Evolutionary conservation across 139 green algal species (phyloP), one percentile per base, ranked within the genome.

Genomic region (Astrephomene gubernaculifera): DNA sequence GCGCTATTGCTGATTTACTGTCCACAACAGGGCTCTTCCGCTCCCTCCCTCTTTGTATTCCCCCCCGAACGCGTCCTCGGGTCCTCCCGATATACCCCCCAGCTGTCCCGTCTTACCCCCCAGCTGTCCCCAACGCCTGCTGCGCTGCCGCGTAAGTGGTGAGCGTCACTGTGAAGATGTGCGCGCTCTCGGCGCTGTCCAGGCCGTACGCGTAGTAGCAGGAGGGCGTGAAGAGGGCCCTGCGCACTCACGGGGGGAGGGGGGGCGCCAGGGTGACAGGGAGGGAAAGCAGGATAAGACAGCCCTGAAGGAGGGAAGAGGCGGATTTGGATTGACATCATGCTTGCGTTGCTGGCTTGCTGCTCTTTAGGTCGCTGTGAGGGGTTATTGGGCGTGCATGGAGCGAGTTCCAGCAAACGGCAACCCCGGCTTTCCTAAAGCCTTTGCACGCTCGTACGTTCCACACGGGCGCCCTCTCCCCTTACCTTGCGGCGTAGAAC

Each of bases 171-270:
- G 64, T 75, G 64, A 85, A 53, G 24, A 12, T 35, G 43, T 76
- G 10, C 4, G 79, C 79, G 44, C 52, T 85, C n/a, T 85, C 79
- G 6, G 4, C 29, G 31, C 44, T 68, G 79, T 67, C 79, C 44
- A 85, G 27, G 25, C 52, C 65, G 64, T 85, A 85, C 41, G 79
- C 79, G 65, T 85, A 67, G 44, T 65, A 76, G 79, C 79, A 85
- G 3, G 79, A 85, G 35, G 64, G 24, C 0, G 79, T 29, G 64
- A 85, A 75, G 43, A 85, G 12, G 12, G 64, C 76, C 60, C 76
- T 83, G 76, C 38, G n/a, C 7, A 25, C 0, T 29, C n/a, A 19
- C 10, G 63, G 5, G 63, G n/a, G 0, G 63, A 35, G 60, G 22
- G 19, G 63, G 5, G 63, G 39, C 8, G 25, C n/a, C 7, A 7